A percentile compares a stretch with the other conserved stretches of the same genome.
These are phyloP conservation scores for Rhynchospora pubera DNA, from an alignment of 176 grass and related monocot species.

Conservation along the genomic window DNA sequence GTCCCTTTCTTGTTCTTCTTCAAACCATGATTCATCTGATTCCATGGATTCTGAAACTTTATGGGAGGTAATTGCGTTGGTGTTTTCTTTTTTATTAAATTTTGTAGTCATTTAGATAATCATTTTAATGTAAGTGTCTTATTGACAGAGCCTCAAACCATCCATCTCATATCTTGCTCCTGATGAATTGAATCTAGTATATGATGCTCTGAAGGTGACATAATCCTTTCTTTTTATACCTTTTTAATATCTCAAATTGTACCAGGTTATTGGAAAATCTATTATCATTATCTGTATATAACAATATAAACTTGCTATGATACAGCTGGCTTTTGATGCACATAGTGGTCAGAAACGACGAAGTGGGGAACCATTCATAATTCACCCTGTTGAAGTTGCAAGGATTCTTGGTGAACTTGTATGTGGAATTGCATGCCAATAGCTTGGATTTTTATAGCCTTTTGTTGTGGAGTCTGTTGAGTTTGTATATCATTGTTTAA, in stretches of 20 bases:
- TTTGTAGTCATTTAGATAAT: conserved; percentile 18
- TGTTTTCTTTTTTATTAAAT: neutral
- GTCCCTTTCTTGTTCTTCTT: conserved; percentile 53
- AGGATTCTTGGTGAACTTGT: conserved; percentile 90
- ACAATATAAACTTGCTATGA: conserved; percentile 27
- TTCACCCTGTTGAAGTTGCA: conserved; percentile 99
- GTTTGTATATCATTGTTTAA: conserved; percentile 13
- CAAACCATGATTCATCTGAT: conserved; percentile 31
- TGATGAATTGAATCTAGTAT: conserved; percentile 73
- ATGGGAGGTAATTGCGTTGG: conserved; percentile 63
- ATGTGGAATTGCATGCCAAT: conserved; percentile 27
- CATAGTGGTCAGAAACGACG: conserved; percentile 90
- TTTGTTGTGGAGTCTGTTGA: conserved; percentile 20
- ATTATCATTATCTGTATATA: conserved; percentile 1
- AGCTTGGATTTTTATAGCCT: conserved; percentile 9
- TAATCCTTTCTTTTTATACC: conserved; percentile 3
- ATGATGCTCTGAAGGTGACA: conserved; percentile 83
- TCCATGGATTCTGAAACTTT: conserved; percentile 59
- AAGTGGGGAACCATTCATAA: conserved; percentile 97
- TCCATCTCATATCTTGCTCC: conserved; percentile 77
- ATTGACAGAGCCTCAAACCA: conserved; percentile 71
- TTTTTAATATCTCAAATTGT: neutral
- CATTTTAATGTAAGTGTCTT: conserved; percentile 22
- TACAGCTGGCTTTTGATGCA: conserved; percentile 92
- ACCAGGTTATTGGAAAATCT: neutral